Conservation (phyloP, 2,329 filamentous ascomycete genomes). For the Beauveria sp. region DNA sequence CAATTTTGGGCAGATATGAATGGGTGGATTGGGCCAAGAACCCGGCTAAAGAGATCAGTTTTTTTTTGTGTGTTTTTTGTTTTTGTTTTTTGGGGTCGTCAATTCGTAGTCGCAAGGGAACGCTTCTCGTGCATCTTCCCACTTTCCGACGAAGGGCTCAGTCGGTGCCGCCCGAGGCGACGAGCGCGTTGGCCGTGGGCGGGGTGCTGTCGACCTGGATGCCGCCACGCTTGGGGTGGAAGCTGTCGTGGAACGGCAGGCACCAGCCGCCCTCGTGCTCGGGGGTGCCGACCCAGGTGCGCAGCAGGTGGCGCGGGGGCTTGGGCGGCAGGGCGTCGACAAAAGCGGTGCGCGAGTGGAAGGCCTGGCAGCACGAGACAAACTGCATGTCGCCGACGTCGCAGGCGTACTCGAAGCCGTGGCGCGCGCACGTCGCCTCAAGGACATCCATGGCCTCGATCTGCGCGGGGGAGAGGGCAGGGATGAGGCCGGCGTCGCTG, state of each 20-base stretch:
- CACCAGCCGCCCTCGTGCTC: slow-evolving; percentile 80
- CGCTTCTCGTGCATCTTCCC: background rate
- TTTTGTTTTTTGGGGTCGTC: background rate
- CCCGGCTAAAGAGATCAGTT: background rate
- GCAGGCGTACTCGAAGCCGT: slow-evolving; percentile 10
- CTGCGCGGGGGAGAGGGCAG: slow-evolving; percentile 63
- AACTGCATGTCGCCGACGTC: slow-evolving; percentile 83
- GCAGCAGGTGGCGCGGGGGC: slow-evolving; percentile 70
- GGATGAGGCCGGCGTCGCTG: slow-evolving; percentile 64
- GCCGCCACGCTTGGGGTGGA: slow-evolving; percentile 80
- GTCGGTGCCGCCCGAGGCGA: slow-evolving; percentile 6
- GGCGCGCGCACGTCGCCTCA: slow-evolving; percentile 63
- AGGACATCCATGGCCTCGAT: slow-evolving; percentile 48
- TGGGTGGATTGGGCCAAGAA: background rate
- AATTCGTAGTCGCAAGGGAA: background rate
- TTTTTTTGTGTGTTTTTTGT: background rate
- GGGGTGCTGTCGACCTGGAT: slow-evolving; percentile 79
- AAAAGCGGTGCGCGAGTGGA: slow-evolving; percentile 12
- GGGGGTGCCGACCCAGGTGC: slow-evolving; percentile 77
- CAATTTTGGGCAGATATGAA: background rate
- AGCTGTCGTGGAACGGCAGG: slow-evolving; percentile 71
- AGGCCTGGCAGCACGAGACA: slow-evolving; percentile 13
- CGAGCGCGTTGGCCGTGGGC: slow-evolving; percentile 47
- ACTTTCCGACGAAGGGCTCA: background rate
- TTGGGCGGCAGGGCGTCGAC: slow-evolving; percentile 52